Percentiles rank a stretch among this genome's conserved stretches.
These are phyloP conservation scores for Yarrowia sp. DNA, from an alignment of 805 yeast genomes.

Conservation along the genomic window DNA sequence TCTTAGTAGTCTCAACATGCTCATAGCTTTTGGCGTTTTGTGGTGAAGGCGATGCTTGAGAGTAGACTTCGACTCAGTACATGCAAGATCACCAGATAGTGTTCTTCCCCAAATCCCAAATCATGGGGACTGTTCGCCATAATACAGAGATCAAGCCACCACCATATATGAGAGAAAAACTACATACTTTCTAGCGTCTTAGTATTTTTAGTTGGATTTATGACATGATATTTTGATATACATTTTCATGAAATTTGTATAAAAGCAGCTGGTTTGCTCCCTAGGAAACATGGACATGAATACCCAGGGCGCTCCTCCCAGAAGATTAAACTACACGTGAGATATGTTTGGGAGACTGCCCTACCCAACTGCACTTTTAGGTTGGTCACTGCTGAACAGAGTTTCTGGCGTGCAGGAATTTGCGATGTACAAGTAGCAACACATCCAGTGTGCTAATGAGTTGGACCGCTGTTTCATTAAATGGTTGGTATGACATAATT, in stretches of 20 bases:
- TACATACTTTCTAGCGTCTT: too few relatives aligned
- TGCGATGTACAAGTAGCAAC: constrained; percentile 22
- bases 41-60: background rate
- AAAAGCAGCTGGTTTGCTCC: background rate
- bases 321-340: constrained; percentile 2
- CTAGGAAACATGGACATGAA: background rate
- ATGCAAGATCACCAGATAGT: constrained; percentile 9
- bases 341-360: background rate
- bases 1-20: background rate
- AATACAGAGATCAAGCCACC: too few relatives aligned
- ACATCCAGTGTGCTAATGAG: background rate
- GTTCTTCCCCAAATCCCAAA: background rate
- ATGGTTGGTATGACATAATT: background rate
- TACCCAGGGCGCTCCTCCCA: background rate
- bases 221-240: too few relatives aligned
- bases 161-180: too few relatives aligned
- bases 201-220: too few relatives aligned
- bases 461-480: background rate
- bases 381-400: background rate
- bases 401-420: constrained; percentile 14
- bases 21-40: background rate
- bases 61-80: background rate
- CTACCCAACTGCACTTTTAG: background rate
- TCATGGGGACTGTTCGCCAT: background rate
- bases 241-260: too few relatives aligned